phyloP scores from a whole-genome alignment of 2,329 filamentous ascomycete genomes.

The Sporothrix dimorphospora region DNA sequence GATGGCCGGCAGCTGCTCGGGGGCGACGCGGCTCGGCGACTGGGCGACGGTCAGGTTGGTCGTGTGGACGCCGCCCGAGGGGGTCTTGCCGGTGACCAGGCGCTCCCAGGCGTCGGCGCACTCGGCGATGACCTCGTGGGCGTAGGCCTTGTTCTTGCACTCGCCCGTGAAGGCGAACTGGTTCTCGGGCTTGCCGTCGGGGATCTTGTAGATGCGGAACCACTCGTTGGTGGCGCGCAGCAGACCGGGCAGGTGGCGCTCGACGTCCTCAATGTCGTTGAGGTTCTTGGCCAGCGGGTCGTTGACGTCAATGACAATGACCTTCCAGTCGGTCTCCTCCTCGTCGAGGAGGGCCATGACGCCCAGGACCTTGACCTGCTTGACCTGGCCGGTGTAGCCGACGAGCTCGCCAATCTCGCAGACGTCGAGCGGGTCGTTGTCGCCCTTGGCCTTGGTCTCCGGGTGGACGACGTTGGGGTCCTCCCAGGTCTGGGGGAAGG shows the following conservation, averaged over 20 bases:
- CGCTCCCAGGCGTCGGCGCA: slow-evolving; percentile 97
- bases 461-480: slow-evolving; percentile 95
- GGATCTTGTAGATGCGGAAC: slow-evolving; percentile 99
- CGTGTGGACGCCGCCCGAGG: slow-evolving; percentile 77
- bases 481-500: slow-evolving; percentile 99
- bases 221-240: slow-evolving; percentile 98
- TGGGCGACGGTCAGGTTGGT: slow-evolving; percentile 77
- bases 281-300: slow-evolving; percentile 95
- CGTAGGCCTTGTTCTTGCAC: slow-evolving; percentile 99
- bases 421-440: slow-evolving; percentile 98
- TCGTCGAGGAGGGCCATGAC: slow-evolving; percentile 99
- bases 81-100: slow-evolving; percentile 87
- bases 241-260: slow-evolving; percentile 95
- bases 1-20: slow-evolving; percentile 73
- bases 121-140: slow-evolving; percentile 92
- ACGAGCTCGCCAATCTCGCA: slow-evolving; percentile 99
- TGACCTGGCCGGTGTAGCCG: slow-evolving; percentile 92
- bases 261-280: slow-evolving; percentile 98
- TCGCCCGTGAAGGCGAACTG: slow-evolving; percentile 99
- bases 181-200: slow-evolving; percentile 99
- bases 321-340: slow-evolving; percentile 99
- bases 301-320: slow-evolving; percentile 98
- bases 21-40: slow-evolving; percentile 72
- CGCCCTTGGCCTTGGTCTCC: slow-evolving; percentile 99
- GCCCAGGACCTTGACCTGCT: slow-evolving; percentile 99